Percentiles rank a stretch among this genome's conserved stretches.
Conservation (phyloP, 2,329 filamentous ascomycete genomes). For the Colletotrichum sp. region DNA sequence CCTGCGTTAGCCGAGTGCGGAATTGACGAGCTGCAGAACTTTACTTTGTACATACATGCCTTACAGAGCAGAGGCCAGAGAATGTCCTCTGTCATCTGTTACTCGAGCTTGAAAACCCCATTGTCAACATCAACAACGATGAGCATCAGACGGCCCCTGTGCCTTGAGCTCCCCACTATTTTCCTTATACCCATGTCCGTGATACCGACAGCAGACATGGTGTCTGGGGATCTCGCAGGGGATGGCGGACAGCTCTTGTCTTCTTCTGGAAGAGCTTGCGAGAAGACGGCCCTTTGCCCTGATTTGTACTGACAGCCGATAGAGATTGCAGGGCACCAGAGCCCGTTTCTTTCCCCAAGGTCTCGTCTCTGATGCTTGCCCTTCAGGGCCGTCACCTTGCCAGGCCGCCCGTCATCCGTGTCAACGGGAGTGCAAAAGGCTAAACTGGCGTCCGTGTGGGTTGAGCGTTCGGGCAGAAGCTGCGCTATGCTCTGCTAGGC, state of each 20-base stretch:
- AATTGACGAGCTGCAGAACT: neutral
- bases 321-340: neutral
- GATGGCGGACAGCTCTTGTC: slow-evolving; percentile 4
- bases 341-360: neutral
- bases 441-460: slow-evolving; percentile 16
- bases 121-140: neutral
- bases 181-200: neutral
- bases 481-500: slow-evolving; percentile 13
- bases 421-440: slow-evolving; percentile 13
- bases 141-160: neutral
- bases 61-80: neutral
- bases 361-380: neutral
- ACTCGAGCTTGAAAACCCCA: neutral
- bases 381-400: neutral
- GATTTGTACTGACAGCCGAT: slow-evolving; percentile 8
- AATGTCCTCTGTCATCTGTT: neutral
- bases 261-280: slow-evolving; percentile 24
- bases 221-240: slow-evolving; percentile 12
- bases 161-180: neutral
- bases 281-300: slow-evolving; percentile 11
- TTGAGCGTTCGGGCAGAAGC: neutral
- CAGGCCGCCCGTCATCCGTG: slow-evolving; percentile 6
- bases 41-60: neutral
- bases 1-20: neutral
- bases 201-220: slow-evolving; percentile 11